phyloP scores from a whole-genome alignment of 2,329 filamentous ascomycete species.

The Sarocladium brachiariae region DNA sequence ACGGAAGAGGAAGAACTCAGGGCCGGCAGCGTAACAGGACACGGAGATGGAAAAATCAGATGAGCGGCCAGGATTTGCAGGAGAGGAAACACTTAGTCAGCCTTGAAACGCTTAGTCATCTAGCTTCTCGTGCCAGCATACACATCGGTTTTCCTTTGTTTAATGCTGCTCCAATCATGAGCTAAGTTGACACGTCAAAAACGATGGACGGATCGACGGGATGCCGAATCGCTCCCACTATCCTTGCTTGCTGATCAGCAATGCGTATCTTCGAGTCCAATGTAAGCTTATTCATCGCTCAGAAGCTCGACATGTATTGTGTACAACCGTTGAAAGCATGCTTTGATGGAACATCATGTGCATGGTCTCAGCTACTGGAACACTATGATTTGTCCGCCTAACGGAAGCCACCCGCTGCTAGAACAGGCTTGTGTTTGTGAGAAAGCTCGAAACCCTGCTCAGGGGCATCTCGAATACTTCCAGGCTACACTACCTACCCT shows the following conservation, averaged over 20 bases:
- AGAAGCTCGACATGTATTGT: too few relatives aligned
- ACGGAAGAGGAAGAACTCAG: slow-evolving; percentile 44
- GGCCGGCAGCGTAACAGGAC: slow-evolving; percentile 18
- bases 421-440: not conserved
- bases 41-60: slow-evolving; percentile 19
- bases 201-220: not conserved
- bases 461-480: not conserved
- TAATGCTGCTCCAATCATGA: too few relatives aligned
- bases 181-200: not conserved
- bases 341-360: not conserved
- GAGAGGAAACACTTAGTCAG: not conserved
- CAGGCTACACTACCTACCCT: not conserved
- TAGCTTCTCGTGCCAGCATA: too few relatives aligned
- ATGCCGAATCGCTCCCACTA: not conserved
- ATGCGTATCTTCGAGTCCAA: not conserved
- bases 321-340: not conserved
- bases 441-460: not conserved
- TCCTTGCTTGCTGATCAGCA: slow-evolving; percentile 2
- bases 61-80: not conserved
- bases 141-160: too few relatives aligned
- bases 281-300: not conserved
- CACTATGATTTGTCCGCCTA: slow-evolving; percentile 5
- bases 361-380: too few relatives aligned
- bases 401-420: not conserved
- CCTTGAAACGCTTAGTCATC: not conserved